Base-by-base conservation (phyloP, 2,329 filamentous ascomycete species). In the Colletotrichum sublineola region DNA sequence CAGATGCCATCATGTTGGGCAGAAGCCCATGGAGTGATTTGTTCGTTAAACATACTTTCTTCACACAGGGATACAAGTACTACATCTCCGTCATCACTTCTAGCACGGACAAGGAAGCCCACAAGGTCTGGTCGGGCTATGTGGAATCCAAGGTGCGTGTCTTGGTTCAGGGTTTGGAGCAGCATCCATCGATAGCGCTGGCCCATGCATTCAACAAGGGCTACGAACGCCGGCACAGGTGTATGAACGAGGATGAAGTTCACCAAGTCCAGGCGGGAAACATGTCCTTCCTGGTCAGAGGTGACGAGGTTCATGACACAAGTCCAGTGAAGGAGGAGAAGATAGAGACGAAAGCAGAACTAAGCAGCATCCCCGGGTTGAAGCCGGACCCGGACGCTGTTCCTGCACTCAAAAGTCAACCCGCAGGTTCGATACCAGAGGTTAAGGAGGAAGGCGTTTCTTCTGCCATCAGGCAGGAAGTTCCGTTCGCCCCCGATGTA, bases 201-300 rank as follows among this genome's bases (percentile, higher is more conserved):
- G 95, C 96, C 0, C 94, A 96, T 76, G 93, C 95, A 0, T 99
- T 95, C 86, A 96, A 94, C 77, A 97, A 98, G 81, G 94, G 94
- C 3, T 97, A 97, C 79, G 93, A 97, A 76, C 90, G 96, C 73
- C 87, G 91, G 4, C 95, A 98, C 82, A 86, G 86, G 57, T 96
- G 84, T 87, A 92, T 83, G 53, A 82, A 82, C 82, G 89, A 81
- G 53, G 77, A 82, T 46, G 83, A 90, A 74, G 82, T 86, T 33
- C 85, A 86, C 48, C 85, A 88, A 70, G 88, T 90, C 18, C 85
- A 87, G 70, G 84, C 87, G 42, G 89, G 89, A 15, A 86, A 84
- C 72, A 80, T 90, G 44, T 80, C 83, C 18, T 88, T 84, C 74
- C 67, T 87, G 11, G 77, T 82, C 63, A 81, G 82, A 64, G 82